Evolutionary conservation across 2,329 filamentous ascomycete species (phyloP).

Genomic region (Fusarium irregulare): DNA sequence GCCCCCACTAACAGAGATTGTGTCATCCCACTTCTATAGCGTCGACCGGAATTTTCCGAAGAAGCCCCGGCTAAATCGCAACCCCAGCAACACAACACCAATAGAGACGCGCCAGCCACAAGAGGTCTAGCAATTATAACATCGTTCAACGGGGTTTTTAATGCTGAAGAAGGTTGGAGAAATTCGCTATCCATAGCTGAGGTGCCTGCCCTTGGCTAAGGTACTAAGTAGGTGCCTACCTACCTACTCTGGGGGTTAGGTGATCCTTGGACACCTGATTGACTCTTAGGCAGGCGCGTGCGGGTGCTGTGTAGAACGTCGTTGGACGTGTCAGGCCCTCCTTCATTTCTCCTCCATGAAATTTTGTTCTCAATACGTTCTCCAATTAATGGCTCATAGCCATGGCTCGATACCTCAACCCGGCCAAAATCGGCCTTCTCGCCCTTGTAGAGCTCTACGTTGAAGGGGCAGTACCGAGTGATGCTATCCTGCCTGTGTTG

Average conservation of each 20-base stretch:
- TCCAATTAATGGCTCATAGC: not conserved
- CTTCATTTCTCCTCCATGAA: not conserved
- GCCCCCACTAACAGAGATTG: conserved; percentile 15
- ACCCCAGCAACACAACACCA: conserved; percentile 2
- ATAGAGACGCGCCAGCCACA: not conserved
- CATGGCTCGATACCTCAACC: conserved; percentile 89
- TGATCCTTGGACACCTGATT: conserved; percentile 2
- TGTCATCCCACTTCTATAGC: conserved; percentile 20
- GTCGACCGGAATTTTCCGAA: conserved; percentile 20
- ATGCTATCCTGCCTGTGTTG: conserved; percentile 78
- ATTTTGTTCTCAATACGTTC: not conserved
- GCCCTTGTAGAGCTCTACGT: conserved; percentile 85
- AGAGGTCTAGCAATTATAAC: not conserved
- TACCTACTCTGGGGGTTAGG: not conserved
- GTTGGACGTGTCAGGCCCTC: not conserved
- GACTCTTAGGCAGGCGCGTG: conserved; percentile 28
- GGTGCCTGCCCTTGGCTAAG: not conserved
- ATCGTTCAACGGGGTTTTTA: not conserved
- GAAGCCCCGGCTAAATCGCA: conserved; percentile 26
- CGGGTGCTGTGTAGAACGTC: conserved; percentile 3
- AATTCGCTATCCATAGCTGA: not conserved
- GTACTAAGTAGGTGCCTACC: not conserved
- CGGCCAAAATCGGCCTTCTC: conserved; percentile 86
- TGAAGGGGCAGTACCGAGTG: conserved; percentile 73
- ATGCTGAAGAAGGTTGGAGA: not conserved